These are phyloP conservation scores for Thermothielavioides terrestris DNA, from an alignment of 495 filamentous ascomycete species.

Conservation along the genomic window DNA sequence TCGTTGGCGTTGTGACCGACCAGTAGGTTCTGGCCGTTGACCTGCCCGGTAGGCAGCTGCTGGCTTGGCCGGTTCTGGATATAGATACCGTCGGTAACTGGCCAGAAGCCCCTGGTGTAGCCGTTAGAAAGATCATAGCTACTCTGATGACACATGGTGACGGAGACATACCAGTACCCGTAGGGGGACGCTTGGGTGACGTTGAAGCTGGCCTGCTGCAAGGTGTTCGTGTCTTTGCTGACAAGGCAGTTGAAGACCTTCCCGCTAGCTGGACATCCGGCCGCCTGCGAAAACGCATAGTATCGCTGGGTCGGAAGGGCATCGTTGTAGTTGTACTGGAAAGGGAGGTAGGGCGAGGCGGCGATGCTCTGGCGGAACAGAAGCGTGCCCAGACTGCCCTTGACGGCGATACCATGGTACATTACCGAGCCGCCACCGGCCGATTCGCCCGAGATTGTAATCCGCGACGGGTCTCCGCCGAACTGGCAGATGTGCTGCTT, in stretches of 20 bases:
- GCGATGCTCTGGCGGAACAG: conserved; percentile 23
- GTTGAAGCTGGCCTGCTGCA: conserved; percentile 46
- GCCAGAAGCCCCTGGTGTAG: conserved; percentile 45
- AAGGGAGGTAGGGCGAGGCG: conserved; percentile 23
- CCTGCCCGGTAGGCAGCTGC: conserved; percentile 41
- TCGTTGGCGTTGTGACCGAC: conserved; percentile 49
- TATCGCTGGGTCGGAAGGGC: conserved; percentile 40
- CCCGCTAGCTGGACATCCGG: conserved; percentile 38
- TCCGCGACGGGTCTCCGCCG: conserved; percentile 55
- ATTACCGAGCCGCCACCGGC: conserved; percentile 51
- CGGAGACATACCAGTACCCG: conserved; percentile 18
- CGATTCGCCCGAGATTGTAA: conserved; percentile 65
- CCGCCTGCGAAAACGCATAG: conserved; percentile 44
- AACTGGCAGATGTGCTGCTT: conserved; percentile 58
- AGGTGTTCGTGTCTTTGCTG: conserved; percentile 35
- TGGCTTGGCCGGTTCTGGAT: conserved; percentile 43
- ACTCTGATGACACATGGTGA: background rate
- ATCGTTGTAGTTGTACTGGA: conserved; percentile 37
- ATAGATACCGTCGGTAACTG: conserved; percentile 53
- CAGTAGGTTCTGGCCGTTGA: conserved; percentile 47
- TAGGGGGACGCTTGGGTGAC: conserved; percentile 36
- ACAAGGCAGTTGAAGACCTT: conserved; percentile 48
- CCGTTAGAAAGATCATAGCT: background rate
- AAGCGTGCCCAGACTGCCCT: conserved; percentile 17
- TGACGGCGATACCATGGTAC: conserved; percentile 22